Evolutionary conservation across 176 grass and related monocot genomes (phyloP).

Genomic region (Elaeis guineensis): DNA sequence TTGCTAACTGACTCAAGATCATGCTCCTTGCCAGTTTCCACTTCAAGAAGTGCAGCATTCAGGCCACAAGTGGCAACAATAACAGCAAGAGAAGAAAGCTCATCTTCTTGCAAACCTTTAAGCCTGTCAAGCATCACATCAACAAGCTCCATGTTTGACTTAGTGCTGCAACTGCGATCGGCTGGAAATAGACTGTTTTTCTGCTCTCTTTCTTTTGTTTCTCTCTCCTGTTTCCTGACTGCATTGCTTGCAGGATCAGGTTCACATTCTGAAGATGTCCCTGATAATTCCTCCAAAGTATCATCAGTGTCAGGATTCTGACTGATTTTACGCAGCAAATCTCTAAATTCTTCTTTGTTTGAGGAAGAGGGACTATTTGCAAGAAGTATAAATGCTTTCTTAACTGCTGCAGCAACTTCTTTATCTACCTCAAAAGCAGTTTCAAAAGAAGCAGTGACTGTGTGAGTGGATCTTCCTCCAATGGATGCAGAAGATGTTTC

Average conservation of each 20-base stretch:
- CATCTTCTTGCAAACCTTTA: constrained; percentile 69
- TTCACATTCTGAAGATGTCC: constrained; percentile 24
- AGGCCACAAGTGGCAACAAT: constrained; percentile 91
- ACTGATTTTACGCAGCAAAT: constrained; percentile 61
- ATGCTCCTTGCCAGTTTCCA: constrained; percentile 36
- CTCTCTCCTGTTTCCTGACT: constrained; percentile 5
- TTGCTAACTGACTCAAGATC: constrained; percentile 2
- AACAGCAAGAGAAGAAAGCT: constrained; percentile 74
- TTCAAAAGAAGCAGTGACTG: constrained; percentile 76
- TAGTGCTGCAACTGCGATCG: constrained; percentile 20
- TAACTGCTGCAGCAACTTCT: constrained; percentile 77
- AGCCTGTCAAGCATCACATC: constrained; percentile 60
- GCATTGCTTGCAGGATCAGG: constrained; percentile 9
- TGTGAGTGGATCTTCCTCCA: constrained; percentile 59
- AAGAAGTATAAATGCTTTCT: constrained; percentile 61
- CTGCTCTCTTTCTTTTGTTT: constrained; percentile 17
- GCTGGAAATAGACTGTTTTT: constrained; percentile 21
- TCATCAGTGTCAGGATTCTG: constrained; percentile 65
- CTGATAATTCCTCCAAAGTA: constrained; percentile 10
- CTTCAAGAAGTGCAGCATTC: constrained; percentile 61
- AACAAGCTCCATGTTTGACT: constrained; percentile 34
- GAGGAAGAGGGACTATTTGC: constrained; percentile 39
- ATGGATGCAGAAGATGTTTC: constrained; percentile 38
- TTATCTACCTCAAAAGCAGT: constrained; percentile 89
- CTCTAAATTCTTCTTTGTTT: constrained; percentile 68